Conservation (phyloP, 768 basidiomycete genomes). For the Mycena olivaceomarginata region DNA sequence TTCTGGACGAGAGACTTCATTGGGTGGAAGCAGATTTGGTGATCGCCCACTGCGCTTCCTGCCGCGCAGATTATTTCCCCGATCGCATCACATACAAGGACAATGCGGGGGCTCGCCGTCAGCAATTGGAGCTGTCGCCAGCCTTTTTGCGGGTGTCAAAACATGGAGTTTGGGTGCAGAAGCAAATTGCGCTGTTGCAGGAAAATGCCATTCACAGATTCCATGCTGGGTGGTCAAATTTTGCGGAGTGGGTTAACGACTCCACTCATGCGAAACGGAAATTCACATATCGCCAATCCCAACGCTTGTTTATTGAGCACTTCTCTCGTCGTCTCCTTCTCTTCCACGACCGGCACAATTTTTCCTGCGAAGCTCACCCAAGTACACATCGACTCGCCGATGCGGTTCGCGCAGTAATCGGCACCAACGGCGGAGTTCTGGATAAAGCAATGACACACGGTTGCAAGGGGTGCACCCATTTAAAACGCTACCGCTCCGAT, state of each 20-base stretch:
- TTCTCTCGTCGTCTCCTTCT: conserved; percentile 47
- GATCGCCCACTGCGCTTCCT: conserved; percentile 38
- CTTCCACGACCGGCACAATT: conserved; percentile 35
- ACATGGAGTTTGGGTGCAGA: background rate
- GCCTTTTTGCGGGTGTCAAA: conserved; percentile 48
- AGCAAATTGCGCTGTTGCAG: conserved; percentile 47
- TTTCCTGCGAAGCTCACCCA: conserved; percentile 42
- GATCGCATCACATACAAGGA: conserved; percentile 40
- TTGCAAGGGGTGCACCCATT: background rate
- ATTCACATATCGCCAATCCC: conserved; percentile 34
- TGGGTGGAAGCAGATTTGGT: conserved; percentile 33
- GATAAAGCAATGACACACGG: conserved; percentile 9
- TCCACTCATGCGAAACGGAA: conserved; percentile 1
- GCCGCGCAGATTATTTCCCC: conserved; percentile 45
- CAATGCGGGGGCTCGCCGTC: background rate
- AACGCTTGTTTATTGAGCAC: conserved; percentile 50
- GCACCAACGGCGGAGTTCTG: conserved; percentile 40
- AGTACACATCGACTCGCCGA: conserved; percentile 31
- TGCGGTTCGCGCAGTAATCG: too few relatives aligned
- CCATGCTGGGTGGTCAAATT: conserved; percentile 53
- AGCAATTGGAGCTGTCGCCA: conserved; percentile 1
- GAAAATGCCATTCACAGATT: conserved; percentile 47
- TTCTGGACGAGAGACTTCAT: conserved; percentile 1
- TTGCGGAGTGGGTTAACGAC: conserved; percentile 46
- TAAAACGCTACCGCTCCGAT: too few relatives aligned